Evolutionary conservation across 305 asterid genomes (phyloP).

Genomic region (Vinca major): DNA sequence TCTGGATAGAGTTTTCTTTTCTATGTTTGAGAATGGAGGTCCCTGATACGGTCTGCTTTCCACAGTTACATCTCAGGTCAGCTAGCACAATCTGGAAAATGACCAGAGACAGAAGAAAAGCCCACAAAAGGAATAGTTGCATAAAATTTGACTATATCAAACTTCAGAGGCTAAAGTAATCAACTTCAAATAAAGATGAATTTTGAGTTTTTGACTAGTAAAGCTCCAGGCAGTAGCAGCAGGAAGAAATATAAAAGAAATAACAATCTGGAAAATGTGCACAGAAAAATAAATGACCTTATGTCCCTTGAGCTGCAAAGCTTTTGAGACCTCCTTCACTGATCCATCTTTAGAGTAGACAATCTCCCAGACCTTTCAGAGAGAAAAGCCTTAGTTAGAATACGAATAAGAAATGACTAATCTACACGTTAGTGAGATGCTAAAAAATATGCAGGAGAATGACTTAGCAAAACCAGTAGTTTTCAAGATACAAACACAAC

Average conservation of each 20-base stretch:
- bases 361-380: constrained; percentile 86
- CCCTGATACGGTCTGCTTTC: neutral
- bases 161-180: neutral
- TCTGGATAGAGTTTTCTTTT: neutral
- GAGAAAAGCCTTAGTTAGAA: neutral
- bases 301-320: constrained; percentile 98
- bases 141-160: neutral
- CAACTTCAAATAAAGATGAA: neutral
- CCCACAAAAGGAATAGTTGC: neutral
- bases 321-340: constrained; percentile 84
- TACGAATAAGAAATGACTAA: neutral
- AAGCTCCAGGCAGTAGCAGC: neutral
- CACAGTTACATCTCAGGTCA: neutral
- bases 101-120: neutral
- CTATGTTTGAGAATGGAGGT: neutral
- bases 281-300: constrained; percentile 43
- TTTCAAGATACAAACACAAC: neutral
- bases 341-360: constrained; percentile 89
- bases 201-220: neutral
- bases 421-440: neutral
- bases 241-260: neutral
- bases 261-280: constrained; percentile 2
- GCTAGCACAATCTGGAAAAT: too few species aligned
- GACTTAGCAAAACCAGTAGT: neutral
- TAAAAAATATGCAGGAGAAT: neutral